phyloP scores from a whole-genome alignment of 306 rosid genomes.

The Castanopsis chinensis region DNA sequence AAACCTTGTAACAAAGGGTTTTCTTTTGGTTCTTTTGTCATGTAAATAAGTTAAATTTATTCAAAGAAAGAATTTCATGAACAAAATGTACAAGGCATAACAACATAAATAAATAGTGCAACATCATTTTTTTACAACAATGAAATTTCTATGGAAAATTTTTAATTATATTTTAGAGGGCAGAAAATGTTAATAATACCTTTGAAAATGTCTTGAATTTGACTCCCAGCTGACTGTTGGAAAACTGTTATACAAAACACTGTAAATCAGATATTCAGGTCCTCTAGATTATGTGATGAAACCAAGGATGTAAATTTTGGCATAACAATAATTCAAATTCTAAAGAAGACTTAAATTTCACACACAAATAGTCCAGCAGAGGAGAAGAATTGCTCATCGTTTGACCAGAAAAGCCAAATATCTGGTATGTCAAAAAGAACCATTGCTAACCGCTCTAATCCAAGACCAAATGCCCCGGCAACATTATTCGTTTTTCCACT shows the following conservation, averaged over 20 bases:
- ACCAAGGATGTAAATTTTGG: not conserved
- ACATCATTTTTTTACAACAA: not conserved
- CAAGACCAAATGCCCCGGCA: conserved; percentile 99
- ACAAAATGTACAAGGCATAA: too few relatives aligned
- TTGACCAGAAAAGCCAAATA: conserved; percentile 93
- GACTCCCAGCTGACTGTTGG: conserved; percentile 66
- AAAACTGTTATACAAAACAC: conserved; percentile 62
- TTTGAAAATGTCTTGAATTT: conserved; percentile 91
- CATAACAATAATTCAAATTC: not conserved
- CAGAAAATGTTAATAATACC: conserved; percentile 45
- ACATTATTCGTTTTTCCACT: conserved; percentile 71
- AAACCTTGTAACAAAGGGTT: too few relatives aligned
- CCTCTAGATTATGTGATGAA: not conserved
- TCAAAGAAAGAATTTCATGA: too few relatives aligned
- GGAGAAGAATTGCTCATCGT: conserved; percentile 83
- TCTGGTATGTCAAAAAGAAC: conserved; percentile 96
- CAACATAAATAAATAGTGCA: not conserved
- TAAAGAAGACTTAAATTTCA: conserved; percentile 14
- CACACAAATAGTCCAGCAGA: conserved; percentile 12
- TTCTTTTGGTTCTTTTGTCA: too few relatives aligned
- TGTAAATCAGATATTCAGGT: conserved; percentile 4
- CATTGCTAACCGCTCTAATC: conserved; percentile 96
- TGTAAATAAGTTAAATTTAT: too few relatives aligned
- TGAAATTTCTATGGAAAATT: not conserved
- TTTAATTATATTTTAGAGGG: not conserved